Evolutionary conservation across 2,329 filamentous ascomycete species (phyloP), one percentile per base, ranked within the genome.

Genomic region (Magnaporthiopsis incrustans): DNA sequence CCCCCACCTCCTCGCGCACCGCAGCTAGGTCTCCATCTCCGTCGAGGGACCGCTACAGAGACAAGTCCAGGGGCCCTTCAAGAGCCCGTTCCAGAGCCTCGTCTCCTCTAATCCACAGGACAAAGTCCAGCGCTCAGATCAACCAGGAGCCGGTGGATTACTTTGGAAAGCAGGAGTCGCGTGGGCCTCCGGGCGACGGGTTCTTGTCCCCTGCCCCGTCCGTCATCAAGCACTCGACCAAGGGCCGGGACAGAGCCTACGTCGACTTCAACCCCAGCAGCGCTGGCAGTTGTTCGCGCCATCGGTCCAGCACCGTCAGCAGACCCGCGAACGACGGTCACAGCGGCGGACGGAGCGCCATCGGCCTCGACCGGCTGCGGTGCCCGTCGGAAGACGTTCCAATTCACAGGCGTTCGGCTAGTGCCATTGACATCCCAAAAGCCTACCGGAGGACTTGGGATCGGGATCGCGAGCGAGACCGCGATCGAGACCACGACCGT

Each of bases 181-280:
- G 25, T 7, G 65, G 62, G 70, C 73, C 38, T 64, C 70, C 59
- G 64, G 72, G 73, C 6, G 76, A 79, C 57, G 72, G 71, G 0
- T 71, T 76, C 32, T 67, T 80, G 7, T 78, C 79, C 0, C 61
- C 56, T 12, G 26, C 56, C 56, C 80, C 81, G 0, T 72, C 79
- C 3, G 70, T 79, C 2, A 76, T 77, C 33, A 80, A 77, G 61
- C 75, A 77, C 44, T 72, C 75, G 0, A 71, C 75, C 14, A 73
- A 73, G 4, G 75, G 78, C 5, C 76, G 80, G 2, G 79, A 82
- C 56, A 76, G 78, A 63, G 69, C 72, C 0, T 81, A 81, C 62
- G 75, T 76, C 65, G 71, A 76, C 35, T 69, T 69, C 60, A 69
- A 67, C 26, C 32, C 57, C 56, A 59, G 25, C 44, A 11, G 30